Percentiles rank a stretch among this genome's conserved stretches.
Conservation (phyloP, 257 asterid species). For the Forsythia suspensa region DNA sequence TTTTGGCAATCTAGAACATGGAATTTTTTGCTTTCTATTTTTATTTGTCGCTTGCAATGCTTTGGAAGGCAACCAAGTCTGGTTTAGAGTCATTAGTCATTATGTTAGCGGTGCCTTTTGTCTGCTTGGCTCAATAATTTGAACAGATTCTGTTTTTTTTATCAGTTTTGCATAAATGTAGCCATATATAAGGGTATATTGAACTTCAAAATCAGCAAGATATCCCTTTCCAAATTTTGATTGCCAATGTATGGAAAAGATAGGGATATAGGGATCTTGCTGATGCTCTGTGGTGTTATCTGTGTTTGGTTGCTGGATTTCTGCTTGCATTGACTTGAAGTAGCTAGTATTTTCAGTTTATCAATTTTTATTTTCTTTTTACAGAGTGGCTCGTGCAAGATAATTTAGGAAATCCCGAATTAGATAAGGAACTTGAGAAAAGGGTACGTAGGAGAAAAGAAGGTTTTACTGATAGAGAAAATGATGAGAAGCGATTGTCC, state of each 20-base stretch:
- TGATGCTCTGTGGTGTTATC: background rate
- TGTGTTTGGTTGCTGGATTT: background rate
- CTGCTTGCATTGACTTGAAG: background rate
- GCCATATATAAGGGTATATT: background rate
- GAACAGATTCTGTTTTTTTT: background rate
- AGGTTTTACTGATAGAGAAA: constrained; percentile 62
- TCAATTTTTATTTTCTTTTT: constrained; percentile 16
- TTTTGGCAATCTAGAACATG: background rate
- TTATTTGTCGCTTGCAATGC: constrained; percentile 1
- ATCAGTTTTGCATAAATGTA: background rate
- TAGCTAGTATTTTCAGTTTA: background rate
- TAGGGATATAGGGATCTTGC: background rate
- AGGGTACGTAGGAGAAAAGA: constrained; percentile 59
- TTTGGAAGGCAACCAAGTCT: background rate
- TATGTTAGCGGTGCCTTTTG: background rate
- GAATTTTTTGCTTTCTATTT: constrained; percentile 3
- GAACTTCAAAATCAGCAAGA: background rate
- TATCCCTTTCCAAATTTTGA: constrained; percentile 3
- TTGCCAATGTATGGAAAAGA: background rate
- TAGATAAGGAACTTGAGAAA: constrained; percentile 69
- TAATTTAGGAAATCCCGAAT: constrained; percentile 53
- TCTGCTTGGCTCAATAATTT: constrained; percentile 17
- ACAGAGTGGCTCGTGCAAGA: constrained; percentile 48
- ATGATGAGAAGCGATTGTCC: constrained; percentile 54
- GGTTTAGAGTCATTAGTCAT: background rate